Evolutionary conservation across 1,284 basidiomycete species (phyloP).

Genomic region (Pascua sp.): DNA sequence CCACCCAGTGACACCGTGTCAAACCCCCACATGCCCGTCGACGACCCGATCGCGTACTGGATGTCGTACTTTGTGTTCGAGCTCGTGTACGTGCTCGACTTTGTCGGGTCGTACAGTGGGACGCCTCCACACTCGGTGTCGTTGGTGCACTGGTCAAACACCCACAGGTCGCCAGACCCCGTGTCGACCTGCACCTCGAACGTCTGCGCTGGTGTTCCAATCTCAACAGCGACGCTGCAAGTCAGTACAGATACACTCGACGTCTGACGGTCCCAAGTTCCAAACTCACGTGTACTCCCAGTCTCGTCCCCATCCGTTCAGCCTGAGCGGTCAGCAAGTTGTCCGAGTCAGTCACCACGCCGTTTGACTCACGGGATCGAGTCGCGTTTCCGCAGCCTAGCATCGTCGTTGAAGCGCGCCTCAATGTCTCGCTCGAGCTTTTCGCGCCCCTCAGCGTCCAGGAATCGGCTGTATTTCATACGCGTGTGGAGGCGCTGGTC

Average conservation of each 20-base stretch:
- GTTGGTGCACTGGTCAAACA: constrained; percentile 40
- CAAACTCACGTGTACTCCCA: no score
- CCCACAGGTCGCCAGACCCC: constrained; percentile 54
- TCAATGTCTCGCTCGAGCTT: constrained; percentile 19
- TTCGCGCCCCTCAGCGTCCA: constrained; percentile 21
- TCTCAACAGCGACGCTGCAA: constrained; percentile 28
- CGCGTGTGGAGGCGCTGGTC: constrained; percentile 26
- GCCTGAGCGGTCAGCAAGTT: no score
- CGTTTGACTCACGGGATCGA: no score
- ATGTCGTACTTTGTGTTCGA: constrained; percentile 59
- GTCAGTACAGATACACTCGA: neutral
- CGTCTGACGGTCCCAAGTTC: no score
- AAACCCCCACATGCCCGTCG: constrained; percentile 62
- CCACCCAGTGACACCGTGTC: constrained; percentile 79
- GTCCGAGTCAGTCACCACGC: no score
- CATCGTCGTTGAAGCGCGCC: no score
- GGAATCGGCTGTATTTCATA: constrained; percentile 26
- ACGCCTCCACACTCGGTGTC: constrained; percentile 25
- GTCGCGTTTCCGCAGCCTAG: no score
- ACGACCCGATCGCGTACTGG: constrained; percentile 76
- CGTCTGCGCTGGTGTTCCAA: constrained; percentile 51
- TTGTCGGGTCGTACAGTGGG: constrained; percentile 30
- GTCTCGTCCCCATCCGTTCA: no score
- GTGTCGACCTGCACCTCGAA: constrained; percentile 55
- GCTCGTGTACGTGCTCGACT: constrained; percentile 30